Base-by-base conservation (phyloP, 2,329 filamentous ascomycete species). In the Ilyonectria robusta region DNA sequence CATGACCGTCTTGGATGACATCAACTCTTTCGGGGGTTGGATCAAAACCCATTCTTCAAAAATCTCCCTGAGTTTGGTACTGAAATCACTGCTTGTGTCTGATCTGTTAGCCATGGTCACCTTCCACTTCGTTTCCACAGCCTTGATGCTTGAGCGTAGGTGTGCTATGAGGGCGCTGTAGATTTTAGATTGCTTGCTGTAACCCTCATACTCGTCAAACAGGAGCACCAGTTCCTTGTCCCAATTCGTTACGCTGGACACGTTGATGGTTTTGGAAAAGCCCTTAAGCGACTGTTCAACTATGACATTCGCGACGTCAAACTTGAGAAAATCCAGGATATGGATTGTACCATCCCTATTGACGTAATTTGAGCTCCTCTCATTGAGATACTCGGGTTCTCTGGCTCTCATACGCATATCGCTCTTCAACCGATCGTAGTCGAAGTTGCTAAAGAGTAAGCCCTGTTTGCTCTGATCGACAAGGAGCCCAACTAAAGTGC, bases 291-390 rank as follows among this genome's bases (percentile, higher is more conserved):
- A 82, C 1, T 63, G 48, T 0, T 81, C 75, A 10, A 89, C 81
- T 0, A 78, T 76, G 0, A 80, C 77, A 13, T 84, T 77, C 0
- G 88, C 85, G 2, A 90, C 81, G 0, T 78, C 68, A 19, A 89
- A 91, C 68, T 87, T 90, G 8, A 94, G 80, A 42, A 85, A 83
- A 73, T 94, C 92, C 6, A 92, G 83, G 4, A 93, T 87, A 62
- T 92, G 88, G 0, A 67, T 58, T 2, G 71, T 77, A 0, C 77
- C 71, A 19, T 77, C 63, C 10, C 69, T 60, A 17, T 55, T 44
- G 6, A 35, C 44, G 7, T 66, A 69, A 3, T 71, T 60, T 0
- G 67, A 67, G 71, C 80, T 82, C 6, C 65, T 68, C 0, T 81
- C 78, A 4, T 76, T 78, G 61, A 84, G 83, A 72, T 89, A 89